Base-by-base conservation (phyloP, 257 asterid genomes). In the Mitragyna speciosa region DNA sequence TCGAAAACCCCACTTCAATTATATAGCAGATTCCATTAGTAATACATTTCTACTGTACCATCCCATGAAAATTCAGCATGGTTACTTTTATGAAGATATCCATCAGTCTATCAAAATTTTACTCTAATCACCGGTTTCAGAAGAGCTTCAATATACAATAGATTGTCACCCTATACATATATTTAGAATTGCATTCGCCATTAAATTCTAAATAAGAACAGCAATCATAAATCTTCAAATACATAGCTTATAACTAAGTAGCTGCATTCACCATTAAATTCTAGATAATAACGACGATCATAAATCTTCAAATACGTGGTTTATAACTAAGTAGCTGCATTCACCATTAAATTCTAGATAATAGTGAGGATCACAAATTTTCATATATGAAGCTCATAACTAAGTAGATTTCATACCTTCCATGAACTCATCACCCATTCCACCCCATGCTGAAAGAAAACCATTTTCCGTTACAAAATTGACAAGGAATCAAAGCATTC, bases 401-500 rank as follows among this genome's bases (percentile, higher is more conserved):
- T 28, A 80, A 73, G 79, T 26, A 12, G 11, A 33, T 11, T 45
- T 33, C 41, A 49, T 73, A 80, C 81, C 80, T 80, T n/a, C 15
- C 73, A 61, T 41, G 51, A 78, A 15, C 49, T 45, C 48, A 52
- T 20, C 70, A 73, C 7, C n/a, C 30, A 26, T 76, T 77, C 77
- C 72, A 63, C 36, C 83, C 82, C 33, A 48, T 41, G 67, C 67
- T 78, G 51, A 82, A 72, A 56, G 81, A 75, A 48, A 45, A 78
- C 66, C 68, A 65, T 70, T 80, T 82, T 82, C 81, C 82, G 69
- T 47, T 47, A 71, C 72, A 49, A 69, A 68, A 67, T 73, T 67
- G 86, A 52, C 81, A 70, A 12, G 26, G 77, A 59, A 79, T 2
- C 59, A 58, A 36, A 52, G 59, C 78, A 82, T 74, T 81, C 54